Evolutionary conservation across 78 protist genomes (phyloP), one percentile per base, ranked within the genome.

Genomic region (Protostelium mycophagum): DNA sequence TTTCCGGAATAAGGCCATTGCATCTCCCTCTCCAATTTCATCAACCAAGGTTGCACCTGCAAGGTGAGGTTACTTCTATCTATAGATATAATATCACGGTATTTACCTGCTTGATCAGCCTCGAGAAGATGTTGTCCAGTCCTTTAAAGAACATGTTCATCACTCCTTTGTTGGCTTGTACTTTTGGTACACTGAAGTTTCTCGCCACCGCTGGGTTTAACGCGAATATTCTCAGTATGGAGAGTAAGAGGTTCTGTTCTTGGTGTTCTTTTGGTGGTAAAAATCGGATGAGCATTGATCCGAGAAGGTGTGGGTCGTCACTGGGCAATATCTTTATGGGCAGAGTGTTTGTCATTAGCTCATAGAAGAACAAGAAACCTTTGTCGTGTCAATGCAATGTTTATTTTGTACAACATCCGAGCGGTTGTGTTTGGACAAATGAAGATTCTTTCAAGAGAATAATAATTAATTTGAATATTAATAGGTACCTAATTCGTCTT

Each of bases 331-430:
- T 84, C 86, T 34, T 28, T 23, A 84, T 10, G 37, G 86, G 86
- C 28, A 84, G 86, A 34, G 86, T 5, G 10, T 34, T 34, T 23
- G 86, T 84, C 36, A 84, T 23, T 31, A 84, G 86, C 86, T 84
- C 86, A 34, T 84, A 84, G 37, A 84, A 34, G 86, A 84, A 84
- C 86, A 84, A 34, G 86, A 84, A 84, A 34, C 86, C 86, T 51
- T 5, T 25, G 73, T n/a, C n/a, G n/a, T n/a, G n/a, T n/a, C n/a
- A n/a, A n/a, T n/a, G n/a, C n/a, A n/a, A n/a, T n/a, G n/a, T n/a
- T n/a, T n/a, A n/a, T n/a, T n/a, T n/a, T n/a, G n/a, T n/a, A n/a
- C n/a, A n/a, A n/a, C n/a, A n/a, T n/a, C n/a, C n/a, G n/a, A n/a
- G n/a, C n/a, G n/a, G n/a, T n/a, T n/a, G n/a, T n/a, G n/a, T n/a